Evolutionary conservation across 345 rosid genomes (phyloP).

Genomic region (Heritiera littoralis): DNA sequence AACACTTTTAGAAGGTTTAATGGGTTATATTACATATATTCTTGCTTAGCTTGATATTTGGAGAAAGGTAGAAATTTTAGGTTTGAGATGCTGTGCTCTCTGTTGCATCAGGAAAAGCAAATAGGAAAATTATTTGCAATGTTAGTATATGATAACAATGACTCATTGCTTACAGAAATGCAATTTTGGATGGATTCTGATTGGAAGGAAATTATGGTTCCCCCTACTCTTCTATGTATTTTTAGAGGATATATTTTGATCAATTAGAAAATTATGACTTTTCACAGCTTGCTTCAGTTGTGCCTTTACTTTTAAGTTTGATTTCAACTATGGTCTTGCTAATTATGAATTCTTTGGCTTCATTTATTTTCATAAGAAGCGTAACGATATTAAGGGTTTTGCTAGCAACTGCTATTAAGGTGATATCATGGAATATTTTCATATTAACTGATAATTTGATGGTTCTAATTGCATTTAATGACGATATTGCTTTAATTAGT

Average conservation of each 20-base stretch:
- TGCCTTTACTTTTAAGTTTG: neutral
- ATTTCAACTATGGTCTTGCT: neutral
- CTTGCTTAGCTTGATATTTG: neutral
- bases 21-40: neutral
- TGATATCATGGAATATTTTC: constrained; percentile 9
- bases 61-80: neutral
- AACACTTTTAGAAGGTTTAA: neutral
- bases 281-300: neutral
- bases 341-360: constrained; percentile 7
- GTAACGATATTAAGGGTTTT: neutral
- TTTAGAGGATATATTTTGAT: neutral
- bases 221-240: neutral
- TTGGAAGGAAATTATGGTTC: neutral
- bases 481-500: neutral
- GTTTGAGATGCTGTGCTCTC: neutral
- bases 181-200: constrained; percentile 5
- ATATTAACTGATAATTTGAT: neutral
- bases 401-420: neutral
- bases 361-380: neutral
- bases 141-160: neutral
- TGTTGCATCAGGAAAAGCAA: neutral
- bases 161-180: neutral
- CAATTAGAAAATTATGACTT: neutral
- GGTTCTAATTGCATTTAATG: neutral
- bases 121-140: neutral